These are phyloP conservation scores for Jamesozyma lodderae DNA, from an alignment of 805 yeast species.

Conservation along the genomic window DNA sequence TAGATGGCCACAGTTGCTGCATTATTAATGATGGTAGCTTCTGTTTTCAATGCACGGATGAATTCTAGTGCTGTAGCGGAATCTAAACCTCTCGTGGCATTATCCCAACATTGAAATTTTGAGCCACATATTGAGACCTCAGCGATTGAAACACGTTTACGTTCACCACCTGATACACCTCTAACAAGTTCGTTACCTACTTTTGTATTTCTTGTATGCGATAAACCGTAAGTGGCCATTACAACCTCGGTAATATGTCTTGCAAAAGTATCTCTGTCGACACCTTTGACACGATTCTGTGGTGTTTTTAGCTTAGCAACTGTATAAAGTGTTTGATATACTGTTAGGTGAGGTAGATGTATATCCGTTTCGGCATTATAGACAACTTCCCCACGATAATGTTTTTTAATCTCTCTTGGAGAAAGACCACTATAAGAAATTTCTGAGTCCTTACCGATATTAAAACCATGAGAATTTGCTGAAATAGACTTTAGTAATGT, in stretches of 20 bases:
- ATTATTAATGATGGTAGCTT: constrained; percentile 40
- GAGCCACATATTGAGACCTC: constrained; percentile 49
- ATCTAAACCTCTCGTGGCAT: constrained; percentile 59
- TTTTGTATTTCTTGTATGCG: constrained; percentile 52
- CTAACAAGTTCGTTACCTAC: constrained; percentile 51
- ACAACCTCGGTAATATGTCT: constrained; percentile 40
- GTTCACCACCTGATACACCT: constrained; percentile 70
- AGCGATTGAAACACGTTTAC: constrained; percentile 66
- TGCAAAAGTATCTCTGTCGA: constrained; percentile 41
- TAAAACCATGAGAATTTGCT: constrained; percentile 48
- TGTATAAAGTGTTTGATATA: constrained; percentile 48
- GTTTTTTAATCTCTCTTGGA: constrained; percentile 36
- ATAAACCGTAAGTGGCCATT: constrained; percentile 44
- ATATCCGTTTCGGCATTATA: constrained; percentile 55
- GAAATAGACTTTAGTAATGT: constrained; percentile 51
- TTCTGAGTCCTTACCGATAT: constrained; percentile 36
- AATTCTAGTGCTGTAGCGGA: constrained; percentile 56
- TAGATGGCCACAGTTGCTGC: constrained; percentile 55
- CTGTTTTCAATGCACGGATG: constrained; percentile 43
- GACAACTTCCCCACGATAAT: constrained; percentile 53
- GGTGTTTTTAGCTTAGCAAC: constrained; percentile 53
- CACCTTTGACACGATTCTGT: constrained; percentile 43
- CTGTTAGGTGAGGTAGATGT: constrained; percentile 33
- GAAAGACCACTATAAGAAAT: constrained; percentile 46
- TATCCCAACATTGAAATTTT: constrained; percentile 45